These are phyloP conservation scores for Amauroascus verrucosus DNA, from an alignment of 2,329 filamentous ascomycete genomes.

Conservation along the genomic window DNA sequence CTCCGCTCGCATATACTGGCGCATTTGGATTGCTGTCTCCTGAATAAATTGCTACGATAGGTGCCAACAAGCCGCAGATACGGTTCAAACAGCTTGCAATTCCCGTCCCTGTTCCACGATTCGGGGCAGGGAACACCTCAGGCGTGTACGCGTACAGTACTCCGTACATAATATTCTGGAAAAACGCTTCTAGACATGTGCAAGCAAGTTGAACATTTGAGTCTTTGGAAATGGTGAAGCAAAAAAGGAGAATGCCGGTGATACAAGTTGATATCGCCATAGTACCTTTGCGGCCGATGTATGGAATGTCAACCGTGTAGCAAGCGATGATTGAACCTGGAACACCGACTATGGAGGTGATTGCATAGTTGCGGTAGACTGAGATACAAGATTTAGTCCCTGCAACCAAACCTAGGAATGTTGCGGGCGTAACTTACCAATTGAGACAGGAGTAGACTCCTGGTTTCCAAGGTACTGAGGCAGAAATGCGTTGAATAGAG, in stretches of 20 bases:
- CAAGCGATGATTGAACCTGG: slow-evolving; percentile 67
- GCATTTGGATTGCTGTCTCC: slow-evolving; percentile 30
- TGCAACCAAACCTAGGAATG: slow-evolving; percentile 17
- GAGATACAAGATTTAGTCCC: slow-evolving; percentile 20
- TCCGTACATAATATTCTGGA: slow-evolving; percentile 49
- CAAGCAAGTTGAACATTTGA: slow-evolving; percentile 43
- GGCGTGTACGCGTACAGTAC: slow-evolving; percentile 51
- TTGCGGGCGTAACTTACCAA: slow-evolving; percentile 20
- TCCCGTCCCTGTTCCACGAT: slow-evolving; percentile 46
- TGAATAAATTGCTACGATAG: slow-evolving; percentile 37
- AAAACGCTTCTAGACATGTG: slow-evolving; percentile 47
- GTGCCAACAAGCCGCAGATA: slow-evolving; percentile 36
- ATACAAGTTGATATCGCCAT: slow-evolving; percentile 45
- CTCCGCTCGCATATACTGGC: slow-evolving; percentile 39
- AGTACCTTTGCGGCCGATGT: slow-evolving; percentile 47
- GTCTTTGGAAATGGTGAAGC: slow-evolving; percentile 44
- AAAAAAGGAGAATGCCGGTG: slow-evolving; percentile 45
- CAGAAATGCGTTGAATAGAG: slow-evolving; percentile 82
- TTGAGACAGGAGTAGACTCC: slow-evolving; percentile 30
- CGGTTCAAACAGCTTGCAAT: slow-evolving; percentile 39
- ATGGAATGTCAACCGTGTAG: slow-evolving; percentile 61
- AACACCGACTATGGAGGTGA: slow-evolving; percentile 65
- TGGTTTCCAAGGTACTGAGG: slow-evolving; percentile 65
- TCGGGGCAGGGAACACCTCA: slow-evolving; percentile 48
- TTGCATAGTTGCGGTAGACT: slow-evolving; percentile 69